Conservation (phyloP, 352 stramenopile genomes). For the Aphanomyces astaci region DNA sequence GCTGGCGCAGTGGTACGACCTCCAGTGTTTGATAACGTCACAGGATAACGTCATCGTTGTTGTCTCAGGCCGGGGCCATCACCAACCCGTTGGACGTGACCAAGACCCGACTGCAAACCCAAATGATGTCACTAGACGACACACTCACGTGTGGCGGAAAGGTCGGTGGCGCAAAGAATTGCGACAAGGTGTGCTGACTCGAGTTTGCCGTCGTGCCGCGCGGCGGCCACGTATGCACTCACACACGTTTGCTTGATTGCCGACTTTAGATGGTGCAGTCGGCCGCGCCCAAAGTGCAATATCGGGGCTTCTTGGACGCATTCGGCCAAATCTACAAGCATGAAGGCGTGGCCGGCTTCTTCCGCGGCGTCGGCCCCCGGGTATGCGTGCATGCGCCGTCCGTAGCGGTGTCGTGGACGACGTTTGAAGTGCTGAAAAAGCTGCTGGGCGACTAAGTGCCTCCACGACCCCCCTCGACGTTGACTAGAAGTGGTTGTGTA, state of each 20-base stretch:
- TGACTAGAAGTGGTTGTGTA: neutral
- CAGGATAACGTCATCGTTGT: too few relatives aligned
- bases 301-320: slow-evolving; percentile 62
- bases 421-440: slow-evolving; percentile 96
- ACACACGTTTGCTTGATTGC: neutral
- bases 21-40: neutral
- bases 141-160: neutral
- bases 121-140: slow-evolving; percentile 56
- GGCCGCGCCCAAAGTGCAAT: slow-evolving; percentile 53
- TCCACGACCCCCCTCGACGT: neutral
- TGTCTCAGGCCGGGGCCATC: slow-evolving; percentile 70
- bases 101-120: slow-evolving; percentile 97
- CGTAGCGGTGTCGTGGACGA: slow-evolving; percentile 98
- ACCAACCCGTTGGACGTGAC: slow-evolving; percentile 98
- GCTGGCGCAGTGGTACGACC: slow-evolving; percentile 86
- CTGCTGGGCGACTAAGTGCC: slow-evolving; percentile 32
- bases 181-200: neutral
- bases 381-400: slow-evolving; percentile 94
- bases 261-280: slow-evolving; percentile 20
- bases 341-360: slow-evolving; percentile 92
- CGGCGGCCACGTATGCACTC: neutral
- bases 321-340: slow-evolving; percentile 85
- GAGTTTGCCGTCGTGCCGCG: neutral
- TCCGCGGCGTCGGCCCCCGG: slow-evolving; percentile 89
- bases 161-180: neutral